phyloP scores from a whole-genome alignment of 2,329 filamentous ascomycete genomes.

The Fusarium duplospermum region DNA sequence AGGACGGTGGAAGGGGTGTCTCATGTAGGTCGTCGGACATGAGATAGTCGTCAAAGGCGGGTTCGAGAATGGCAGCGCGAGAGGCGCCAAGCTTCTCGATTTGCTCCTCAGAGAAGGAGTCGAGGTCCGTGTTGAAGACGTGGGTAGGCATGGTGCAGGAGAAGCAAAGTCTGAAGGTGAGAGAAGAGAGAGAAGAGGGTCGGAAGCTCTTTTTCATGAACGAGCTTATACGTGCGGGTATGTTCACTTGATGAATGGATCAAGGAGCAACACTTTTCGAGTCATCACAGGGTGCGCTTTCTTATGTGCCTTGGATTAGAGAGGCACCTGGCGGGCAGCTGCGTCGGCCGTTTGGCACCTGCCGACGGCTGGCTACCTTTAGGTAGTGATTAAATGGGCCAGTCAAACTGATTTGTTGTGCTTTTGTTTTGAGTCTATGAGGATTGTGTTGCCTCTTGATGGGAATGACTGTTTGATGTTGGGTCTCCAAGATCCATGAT shows the following conservation, averaged over 20 bases:
- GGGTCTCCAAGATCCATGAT: neutral
- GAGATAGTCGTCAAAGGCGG: slow-evolving; percentile 33
- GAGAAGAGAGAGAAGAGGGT: neutral
- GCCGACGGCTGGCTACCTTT: slow-evolving; percentile 9
- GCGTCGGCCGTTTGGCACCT: slow-evolving; percentile 23
- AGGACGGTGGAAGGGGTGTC: slow-evolving; percentile 1
- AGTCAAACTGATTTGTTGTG: neutral
- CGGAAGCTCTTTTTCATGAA: neutral
- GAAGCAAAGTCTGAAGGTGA: neutral
- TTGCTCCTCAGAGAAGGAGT: neutral
- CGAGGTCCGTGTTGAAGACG: slow-evolving; percentile 10
- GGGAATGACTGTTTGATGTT: neutral
- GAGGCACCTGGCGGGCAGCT: slow-evolving; percentile 12
- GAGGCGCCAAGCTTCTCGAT: neutral
- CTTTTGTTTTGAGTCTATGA: neutral
- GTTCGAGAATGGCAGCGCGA: slow-evolving; percentile 13
- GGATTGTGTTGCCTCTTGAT: neutral
- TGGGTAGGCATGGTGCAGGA: slow-evolving; percentile 6
- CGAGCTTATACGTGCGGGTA: neutral
- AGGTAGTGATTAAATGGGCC: neutral
- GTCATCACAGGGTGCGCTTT: neutral
- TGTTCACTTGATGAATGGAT: neutral
- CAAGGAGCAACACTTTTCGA: neutral
- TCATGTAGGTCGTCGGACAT: slow-evolving; percentile 5
- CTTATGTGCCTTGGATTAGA: neutral